phyloP scores from a whole-genome alignment of 331 rosid species.

The Arachis monticola region DNA sequence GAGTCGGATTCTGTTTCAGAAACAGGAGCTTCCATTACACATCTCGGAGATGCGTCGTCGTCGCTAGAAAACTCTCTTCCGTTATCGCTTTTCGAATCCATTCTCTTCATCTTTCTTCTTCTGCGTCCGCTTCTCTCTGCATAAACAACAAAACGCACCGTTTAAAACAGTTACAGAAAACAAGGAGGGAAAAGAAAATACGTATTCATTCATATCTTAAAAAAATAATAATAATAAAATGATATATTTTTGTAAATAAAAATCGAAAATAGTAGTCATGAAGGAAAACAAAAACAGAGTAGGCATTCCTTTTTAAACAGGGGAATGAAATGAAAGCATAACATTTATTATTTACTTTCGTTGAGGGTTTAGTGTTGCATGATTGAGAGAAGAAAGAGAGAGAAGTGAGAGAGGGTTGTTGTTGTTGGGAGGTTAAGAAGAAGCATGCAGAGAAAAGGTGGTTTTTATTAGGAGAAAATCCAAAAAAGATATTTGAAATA shows the following conservation, averaged over 20 bases:
- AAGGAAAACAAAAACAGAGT: not conserved
- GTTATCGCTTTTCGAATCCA: not conserved
- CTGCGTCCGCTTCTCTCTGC: conserved; percentile 33
- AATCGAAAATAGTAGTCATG: too few species aligned
- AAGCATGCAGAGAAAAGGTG: too few species aligned
- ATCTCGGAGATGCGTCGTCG: conserved; percentile 71
- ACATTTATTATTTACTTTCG: too few species aligned
- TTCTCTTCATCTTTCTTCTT: conserved; percentile 17
- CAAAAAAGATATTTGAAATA: too few species aligned
- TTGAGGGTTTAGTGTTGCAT: too few species aligned
- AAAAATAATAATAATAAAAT: too few species aligned
- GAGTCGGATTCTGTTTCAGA: conserved; percentile 64
- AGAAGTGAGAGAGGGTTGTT: too few species aligned
- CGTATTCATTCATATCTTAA: too few species aligned
- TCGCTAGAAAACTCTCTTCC: conserved; percentile 38
- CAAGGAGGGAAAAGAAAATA: not conserved
- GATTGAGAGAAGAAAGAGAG: too few species aligned
- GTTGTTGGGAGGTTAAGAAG: too few species aligned
- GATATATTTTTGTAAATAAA: too few species aligned
- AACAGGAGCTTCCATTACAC: conserved; percentile 63
- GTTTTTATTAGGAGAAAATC: too few species aligned
- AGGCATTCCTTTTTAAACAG: not conserved
- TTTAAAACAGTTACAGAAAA: conserved; percentile 19
- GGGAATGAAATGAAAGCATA: not conserved
- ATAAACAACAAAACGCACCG: not conserved